Percentiles rank a stretch among this genome's conserved stretches.
These are phyloP conservation scores for Podospora pseudoanserina DNA, from an alignment of 495 filamentous ascomycete genomes.

Conservation along the genomic window DNA sequence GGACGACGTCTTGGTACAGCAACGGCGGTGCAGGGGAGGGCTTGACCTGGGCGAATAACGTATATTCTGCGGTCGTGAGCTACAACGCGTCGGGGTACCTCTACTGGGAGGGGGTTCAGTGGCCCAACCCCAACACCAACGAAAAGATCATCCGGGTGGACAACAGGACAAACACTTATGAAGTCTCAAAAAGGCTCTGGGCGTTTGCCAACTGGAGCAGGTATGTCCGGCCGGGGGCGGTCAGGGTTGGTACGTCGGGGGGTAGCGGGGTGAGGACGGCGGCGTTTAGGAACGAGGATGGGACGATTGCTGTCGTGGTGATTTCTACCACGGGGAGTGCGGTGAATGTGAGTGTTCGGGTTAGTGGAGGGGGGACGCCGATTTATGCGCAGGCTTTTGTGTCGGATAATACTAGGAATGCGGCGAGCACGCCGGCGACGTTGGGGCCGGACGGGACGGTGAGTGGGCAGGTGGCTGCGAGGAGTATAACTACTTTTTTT, in stretches of 20 bases:
- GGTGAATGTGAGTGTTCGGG: constrained; percentile 29
- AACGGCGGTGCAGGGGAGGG: constrained; percentile 49
- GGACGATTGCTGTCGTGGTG: constrained; percentile 44
- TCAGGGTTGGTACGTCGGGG: constrained; percentile 35
- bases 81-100: constrained; percentile 48
- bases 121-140: constrained; percentile 45
- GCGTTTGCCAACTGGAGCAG: constrained; percentile 50
- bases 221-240: constrained; percentile 50
- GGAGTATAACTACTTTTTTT: constrained; percentile 38
- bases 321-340: constrained; percentile 43
- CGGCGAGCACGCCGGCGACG: constrained; percentile 29
- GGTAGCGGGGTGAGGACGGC: constrained; percentile 38
- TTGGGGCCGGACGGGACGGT: constrained; percentile 31
- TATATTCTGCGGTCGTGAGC: constrained; percentile 44
- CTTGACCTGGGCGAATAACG: constrained; percentile 54
- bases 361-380: constrained; percentile 21
- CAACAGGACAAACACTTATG: constrained; percentile 36
- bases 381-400: constrained; percentile 35
- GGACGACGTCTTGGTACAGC: constrained; percentile 47
- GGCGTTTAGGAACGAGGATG: constrained; percentile 51
- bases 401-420: constrained; percentile 37
- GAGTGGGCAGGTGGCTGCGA: constrained; percentile 35
- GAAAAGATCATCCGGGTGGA: constrained; percentile 46
- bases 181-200: constrained; percentile 49
- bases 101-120: constrained; percentile 54